These are phyloP conservation scores for Pezizomycotina sp. DNA, from an alignment of 2,329 filamentous ascomycete genomes.

Conservation along the genomic window DNA sequence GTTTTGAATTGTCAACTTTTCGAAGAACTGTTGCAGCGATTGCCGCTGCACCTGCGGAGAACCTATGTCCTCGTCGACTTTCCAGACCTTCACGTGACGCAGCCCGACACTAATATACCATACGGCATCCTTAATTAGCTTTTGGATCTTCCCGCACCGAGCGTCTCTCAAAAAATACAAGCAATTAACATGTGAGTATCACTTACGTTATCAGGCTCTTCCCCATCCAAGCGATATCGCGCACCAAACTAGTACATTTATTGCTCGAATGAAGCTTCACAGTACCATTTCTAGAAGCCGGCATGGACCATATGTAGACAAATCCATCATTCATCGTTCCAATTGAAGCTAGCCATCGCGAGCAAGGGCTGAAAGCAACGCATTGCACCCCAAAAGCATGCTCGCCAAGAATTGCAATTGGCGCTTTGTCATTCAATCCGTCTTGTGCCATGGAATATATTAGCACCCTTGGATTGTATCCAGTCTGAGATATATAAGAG, in stretches of 20 bases:
- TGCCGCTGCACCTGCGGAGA: conserved; percentile 15
- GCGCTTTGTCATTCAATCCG: conserved; percentile 53
- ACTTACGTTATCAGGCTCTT: conserved; percentile 56
- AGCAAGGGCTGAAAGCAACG: conserved; percentile 78
- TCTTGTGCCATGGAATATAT: conserved; percentile 71
- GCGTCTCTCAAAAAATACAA: neutral
- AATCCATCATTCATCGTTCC: conserved; percentile 86
- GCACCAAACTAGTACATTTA: conserved; percentile 75
- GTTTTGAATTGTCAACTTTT: conserved; percentile 18
- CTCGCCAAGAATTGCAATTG: conserved; percentile 71
- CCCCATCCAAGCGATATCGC: conserved; percentile 81
- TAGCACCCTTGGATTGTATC: conserved; percentile 78
- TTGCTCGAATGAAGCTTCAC: conserved; percentile 72
- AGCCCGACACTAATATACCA: conserved; percentile 46
- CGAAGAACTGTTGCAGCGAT: conserved; percentile 18
- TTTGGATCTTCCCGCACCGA: neutral
- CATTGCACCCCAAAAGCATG: conserved; percentile 79
- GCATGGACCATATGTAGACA: conserved; percentile 70
- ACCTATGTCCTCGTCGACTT: conserved; percentile 48
- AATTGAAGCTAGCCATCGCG: conserved; percentile 70
- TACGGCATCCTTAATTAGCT: conserved; percentile 13
- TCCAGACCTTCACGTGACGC: conserved; percentile 87
- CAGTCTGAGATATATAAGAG: too few relatives aligned
- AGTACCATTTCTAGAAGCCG: conserved; percentile 6
- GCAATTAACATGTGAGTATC: neutral